Percentiles rank a stretch among this genome's conserved stretches.
Conservation (phyloP, 768 basidiomycete species). For the Suillus occidentalis region DNA sequence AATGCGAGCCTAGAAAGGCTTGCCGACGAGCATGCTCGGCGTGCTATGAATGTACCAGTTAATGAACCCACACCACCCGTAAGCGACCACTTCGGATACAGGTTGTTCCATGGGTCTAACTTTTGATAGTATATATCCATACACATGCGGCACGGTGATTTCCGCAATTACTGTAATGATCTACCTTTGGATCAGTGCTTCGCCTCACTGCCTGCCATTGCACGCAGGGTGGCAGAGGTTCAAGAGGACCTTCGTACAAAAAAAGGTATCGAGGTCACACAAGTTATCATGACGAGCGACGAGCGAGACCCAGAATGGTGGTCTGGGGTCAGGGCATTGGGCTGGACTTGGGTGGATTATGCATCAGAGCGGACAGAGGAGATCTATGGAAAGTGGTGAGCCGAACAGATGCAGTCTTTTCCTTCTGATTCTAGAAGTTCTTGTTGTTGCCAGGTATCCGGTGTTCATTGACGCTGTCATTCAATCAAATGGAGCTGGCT, state of each 20-base stretch:
- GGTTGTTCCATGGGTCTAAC: conserved; percentile 1
- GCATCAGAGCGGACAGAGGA: conserved; percentile 41
- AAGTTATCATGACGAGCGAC: conserved; percentile 67
- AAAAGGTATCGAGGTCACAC: conserved; percentile 46
- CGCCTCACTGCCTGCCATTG: conserved; percentile 53
- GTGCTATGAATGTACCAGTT: conserved; percentile 40
- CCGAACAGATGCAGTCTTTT: not conserved
- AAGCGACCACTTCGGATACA: conserved; percentile 19
- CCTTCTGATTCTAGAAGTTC: not conserved
- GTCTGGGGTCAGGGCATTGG: conserved; percentile 46
- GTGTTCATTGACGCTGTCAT: conserved; percentile 72
- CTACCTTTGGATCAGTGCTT: conserved; percentile 46
- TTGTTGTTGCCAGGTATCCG: conserved; percentile 54
- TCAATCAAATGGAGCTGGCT: conserved; percentile 64
- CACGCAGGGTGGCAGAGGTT: conserved; percentile 55
- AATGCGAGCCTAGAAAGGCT: conserved; percentile 39
- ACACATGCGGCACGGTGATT: conserved; percentile 59
- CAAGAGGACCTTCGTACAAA: conserved; percentile 46
- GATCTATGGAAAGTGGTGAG: conserved; percentile 50
- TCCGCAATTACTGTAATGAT: conserved; percentile 45
- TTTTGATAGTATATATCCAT: conserved; percentile 51
- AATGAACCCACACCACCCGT: conserved; percentile 47
- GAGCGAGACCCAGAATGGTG: conserved; percentile 59
- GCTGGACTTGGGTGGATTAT: conserved; percentile 57
- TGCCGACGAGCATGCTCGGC: conserved; percentile 46